These are phyloP conservation scores for Trichothecium roseum DNA, from an alignment of 2,329 filamentous ascomycete species.

Conservation along the genomic window DNA sequence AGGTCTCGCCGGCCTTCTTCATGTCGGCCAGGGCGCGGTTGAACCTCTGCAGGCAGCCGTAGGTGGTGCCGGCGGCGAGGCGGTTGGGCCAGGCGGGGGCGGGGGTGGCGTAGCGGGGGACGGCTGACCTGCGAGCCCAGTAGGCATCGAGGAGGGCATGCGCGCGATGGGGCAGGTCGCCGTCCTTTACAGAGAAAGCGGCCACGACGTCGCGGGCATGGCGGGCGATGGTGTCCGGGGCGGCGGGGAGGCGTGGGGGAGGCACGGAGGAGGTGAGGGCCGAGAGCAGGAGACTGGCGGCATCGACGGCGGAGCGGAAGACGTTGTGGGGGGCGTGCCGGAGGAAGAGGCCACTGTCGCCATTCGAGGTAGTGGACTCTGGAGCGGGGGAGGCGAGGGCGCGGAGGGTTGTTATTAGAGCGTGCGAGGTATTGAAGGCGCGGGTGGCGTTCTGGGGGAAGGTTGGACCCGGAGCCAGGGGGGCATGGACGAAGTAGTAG, in stretches of 20 bases:
- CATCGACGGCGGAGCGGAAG: conserved; percentile 34
- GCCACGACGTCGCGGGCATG: conserved; percentile 24
- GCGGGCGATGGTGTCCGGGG: conserved; percentile 15
- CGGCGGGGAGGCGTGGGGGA: conserved; percentile 23
- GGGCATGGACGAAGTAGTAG: conserved; percentile 39
- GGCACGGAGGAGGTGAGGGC: conserved; percentile 21
- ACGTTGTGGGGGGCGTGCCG: conserved; percentile 38
- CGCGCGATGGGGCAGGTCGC: conserved; percentile 35
- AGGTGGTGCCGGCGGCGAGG: conserved; percentile 36
- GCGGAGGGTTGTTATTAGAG: conserved; percentile 30
- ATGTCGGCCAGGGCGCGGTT: conserved; percentile 28
- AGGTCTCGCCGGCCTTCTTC: conserved; percentile 18
- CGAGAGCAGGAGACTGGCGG: conserved; percentile 33
- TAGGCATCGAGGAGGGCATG: conserved; percentile 38
- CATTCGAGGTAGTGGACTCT: too few species aligned
- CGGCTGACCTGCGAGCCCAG: conserved; percentile 28
- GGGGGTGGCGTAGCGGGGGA: conserved; percentile 28
- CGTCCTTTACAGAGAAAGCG: conserved; percentile 35
- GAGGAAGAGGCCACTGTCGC: conserved; percentile 22
- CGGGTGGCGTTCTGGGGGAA: conserved; percentile 5
- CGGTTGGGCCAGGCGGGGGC: conserved; percentile 32
- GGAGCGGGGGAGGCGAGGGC: conserved; percentile 23
- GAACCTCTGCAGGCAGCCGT: conserved; percentile 39
- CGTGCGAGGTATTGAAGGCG: conserved; percentile 21
- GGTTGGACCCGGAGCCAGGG: conserved; percentile 16